phyloP scores from a whole-genome alignment of 2,329 filamentous ascomycete species.

The Tolypocladium cylindrosporum region DNA sequence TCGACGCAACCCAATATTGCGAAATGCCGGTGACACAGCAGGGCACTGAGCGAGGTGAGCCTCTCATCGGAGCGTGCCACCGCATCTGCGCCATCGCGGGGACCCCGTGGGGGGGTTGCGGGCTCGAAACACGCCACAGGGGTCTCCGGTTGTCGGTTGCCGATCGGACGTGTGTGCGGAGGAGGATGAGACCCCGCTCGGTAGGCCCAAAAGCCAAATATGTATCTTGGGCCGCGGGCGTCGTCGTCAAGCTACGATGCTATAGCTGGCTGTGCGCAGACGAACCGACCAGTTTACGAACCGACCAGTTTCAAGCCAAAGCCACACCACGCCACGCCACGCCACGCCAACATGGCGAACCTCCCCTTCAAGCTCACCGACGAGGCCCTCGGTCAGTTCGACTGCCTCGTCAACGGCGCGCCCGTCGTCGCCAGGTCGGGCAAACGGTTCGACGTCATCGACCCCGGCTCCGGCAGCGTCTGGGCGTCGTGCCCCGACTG shows the following conservation, averaged over 20 bases:
- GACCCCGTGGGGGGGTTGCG: not conserved
- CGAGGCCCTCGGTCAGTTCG: constrained; percentile 34
- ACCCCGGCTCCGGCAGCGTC: constrained; percentile 38
- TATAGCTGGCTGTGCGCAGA: no score
- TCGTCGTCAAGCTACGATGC: not conserved
- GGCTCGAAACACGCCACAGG: not conserved
- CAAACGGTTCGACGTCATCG: constrained; percentile 39
- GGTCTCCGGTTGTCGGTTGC: not conserved
- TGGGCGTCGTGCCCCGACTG: constrained; percentile 43
- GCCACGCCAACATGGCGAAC: not conserved
- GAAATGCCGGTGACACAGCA: not conserved
- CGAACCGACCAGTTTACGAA: not conserved
- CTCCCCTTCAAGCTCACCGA: constrained; percentile 35
- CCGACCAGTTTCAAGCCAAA: not conserved
- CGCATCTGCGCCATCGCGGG: not conserved
- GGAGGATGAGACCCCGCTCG: not conserved
- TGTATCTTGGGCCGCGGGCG: not conserved
- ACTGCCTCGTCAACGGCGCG: constrained; percentile 39
- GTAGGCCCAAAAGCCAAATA: not conserved
- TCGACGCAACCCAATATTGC: not conserved
- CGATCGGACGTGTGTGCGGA: no score
- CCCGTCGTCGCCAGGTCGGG: constrained; percentile 34
- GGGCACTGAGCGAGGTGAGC: not conserved
- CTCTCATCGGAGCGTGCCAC: not conserved
- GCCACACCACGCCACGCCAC: not conserved